Evolutionary conservation across 75 land plant genomes (phyloP), one percentile per base, ranked within the genome.

Genomic region (Picea sitchensis): DNA sequence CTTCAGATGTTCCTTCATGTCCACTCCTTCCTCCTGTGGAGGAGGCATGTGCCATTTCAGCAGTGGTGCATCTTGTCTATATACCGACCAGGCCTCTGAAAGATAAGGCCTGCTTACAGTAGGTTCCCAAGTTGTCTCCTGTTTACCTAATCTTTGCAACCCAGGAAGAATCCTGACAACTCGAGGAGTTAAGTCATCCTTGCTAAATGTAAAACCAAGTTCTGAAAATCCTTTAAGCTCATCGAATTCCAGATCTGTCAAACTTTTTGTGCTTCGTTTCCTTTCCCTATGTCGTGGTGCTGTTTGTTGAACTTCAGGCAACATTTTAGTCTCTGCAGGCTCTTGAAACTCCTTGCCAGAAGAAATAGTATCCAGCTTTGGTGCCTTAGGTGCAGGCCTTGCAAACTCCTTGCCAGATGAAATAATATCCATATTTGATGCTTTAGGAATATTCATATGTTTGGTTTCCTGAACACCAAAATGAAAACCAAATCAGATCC

Each of bases 231-330:
- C 96, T 65, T 84, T 86, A 11, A 94, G 76, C 83, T 94, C 96
- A 47, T 94, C 92, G 54, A 88, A 88, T 61, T 94, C 96, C 72
- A 94, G 81, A 14, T 94, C 96, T 58, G 94, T 87, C 81, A 92
- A 78, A 85, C 96, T 94, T 82, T 83, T 90, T 79, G 87, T 87
- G 12, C 58, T 67, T 73, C 76, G 78, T 80, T 79, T 60, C 68
- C 77, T 60, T 65, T 58, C 75, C 78, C 59, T 81, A 15, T 72
- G 64, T 56, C 80, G 18, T 63, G 59, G 75, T 6, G 65, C 21
- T 61, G 20, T 31, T 20, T 67, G 57, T 20, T 51, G 21, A 36
- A 51, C 56, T 76, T 58, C 23, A 59, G 61, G 34, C 31, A 21
- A 31, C 71, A 65, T 59, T 58, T 26, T 78, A 79, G 15, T 14